phyloP scores from a whole-genome alignment of 192 early-diverging fungal species.

The Backusella tuberculispora region DNA sequence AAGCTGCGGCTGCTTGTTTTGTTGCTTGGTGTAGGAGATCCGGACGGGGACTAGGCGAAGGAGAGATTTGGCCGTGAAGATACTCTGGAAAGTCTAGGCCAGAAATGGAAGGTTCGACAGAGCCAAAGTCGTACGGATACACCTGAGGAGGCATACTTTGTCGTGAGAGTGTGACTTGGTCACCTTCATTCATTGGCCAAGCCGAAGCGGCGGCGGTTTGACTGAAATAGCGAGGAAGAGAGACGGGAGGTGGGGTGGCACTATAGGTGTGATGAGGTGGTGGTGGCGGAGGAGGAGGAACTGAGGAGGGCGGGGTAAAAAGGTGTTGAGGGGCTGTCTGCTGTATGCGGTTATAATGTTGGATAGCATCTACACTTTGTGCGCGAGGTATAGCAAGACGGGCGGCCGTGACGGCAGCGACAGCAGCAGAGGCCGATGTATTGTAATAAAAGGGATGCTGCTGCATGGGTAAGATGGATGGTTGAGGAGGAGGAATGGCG shows the following conservation, averaged over 20 bases:
- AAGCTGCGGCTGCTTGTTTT: not conserved
- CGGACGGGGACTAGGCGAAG: slow-evolving; percentile 20
- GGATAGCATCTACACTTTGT: slow-evolving; percentile 32
- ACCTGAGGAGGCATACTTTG: slow-evolving; percentile 32
- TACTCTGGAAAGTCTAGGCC: slow-evolving; percentile 30
- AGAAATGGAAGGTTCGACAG: slow-evolving; percentile 17
- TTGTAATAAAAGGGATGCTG: slow-evolving; percentile 7
- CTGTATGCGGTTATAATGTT: not conserved
- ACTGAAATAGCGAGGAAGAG: slow-evolving; percentile 6
- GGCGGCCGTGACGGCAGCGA: not conserved
- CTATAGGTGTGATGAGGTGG: not conserved
- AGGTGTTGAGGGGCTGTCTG: not conserved
- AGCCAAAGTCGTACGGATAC: slow-evolving; percentile 20
- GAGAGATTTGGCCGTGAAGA: slow-evolving; percentile 30
- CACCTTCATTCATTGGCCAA: not conserved
- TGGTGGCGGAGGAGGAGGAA: not conserved
- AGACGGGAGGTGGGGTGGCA: slow-evolving; percentile 19
- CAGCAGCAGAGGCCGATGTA: not conserved
- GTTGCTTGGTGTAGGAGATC: not conserved
- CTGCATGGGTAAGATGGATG: slow-evolving; percentile 7
- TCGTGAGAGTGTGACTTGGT: slow-evolving; percentile 20
- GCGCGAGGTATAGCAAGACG: slow-evolving; percentile 19
- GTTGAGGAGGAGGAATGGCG: not conserved
- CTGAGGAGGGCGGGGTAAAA: not conserved
- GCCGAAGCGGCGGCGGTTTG: not conserved